Base-by-base conservation (phyloP, 768 basidiomycete genomes). In the Leucosporidium yakuticum region DNA sequence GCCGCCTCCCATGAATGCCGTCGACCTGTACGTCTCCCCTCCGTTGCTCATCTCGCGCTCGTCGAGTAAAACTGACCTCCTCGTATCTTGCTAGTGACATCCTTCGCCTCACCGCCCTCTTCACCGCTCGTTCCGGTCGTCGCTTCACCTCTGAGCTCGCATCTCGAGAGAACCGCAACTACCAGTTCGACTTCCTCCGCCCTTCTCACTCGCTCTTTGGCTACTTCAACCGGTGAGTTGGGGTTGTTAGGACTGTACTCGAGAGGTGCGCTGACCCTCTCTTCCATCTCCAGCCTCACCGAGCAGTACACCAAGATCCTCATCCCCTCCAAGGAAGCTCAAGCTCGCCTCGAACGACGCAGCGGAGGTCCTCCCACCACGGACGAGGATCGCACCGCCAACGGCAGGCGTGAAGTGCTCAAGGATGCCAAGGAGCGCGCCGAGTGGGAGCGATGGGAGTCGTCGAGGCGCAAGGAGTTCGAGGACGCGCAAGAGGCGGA, bases 121-220 rank as follows among this genome's bases (percentile, higher is more conserved):
- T 96, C 79, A 91, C 93, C 32, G 96, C 96, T 44, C 87, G 90
- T 17, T 85, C 91, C 55, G 96, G 96, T 3, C 86, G 88, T 57
- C 82, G 83, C 50, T 99, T 98, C 80, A 85, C 97, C 19, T 85
- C 87, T 12, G 83, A 87, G 6, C 85, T 99, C 31, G 92, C 93
- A 11, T 82, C 86, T 31, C 85, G 87, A 49, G 96, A 99, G 81
- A 91, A 91, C 14, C 86, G 90, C 54, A 98, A 98, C 79, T 94
- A 90, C 77, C 94, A 98, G 76, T 99, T 99, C 77, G 96, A 98
- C 77, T 99, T 99, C 78, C 83, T 99, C 60, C 85, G 92, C 53
- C 96, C 95, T 15, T 91, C 87, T 2, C 95, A 98, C 78, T 96
- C 95, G 9, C 86, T 99, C 44, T 98, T 94, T 76, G 88, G 89